These are phyloP conservation scores for Handroanthus guayacan DNA, from an alignment of 257 asterid genomes.

Conservation along the genomic window DNA sequence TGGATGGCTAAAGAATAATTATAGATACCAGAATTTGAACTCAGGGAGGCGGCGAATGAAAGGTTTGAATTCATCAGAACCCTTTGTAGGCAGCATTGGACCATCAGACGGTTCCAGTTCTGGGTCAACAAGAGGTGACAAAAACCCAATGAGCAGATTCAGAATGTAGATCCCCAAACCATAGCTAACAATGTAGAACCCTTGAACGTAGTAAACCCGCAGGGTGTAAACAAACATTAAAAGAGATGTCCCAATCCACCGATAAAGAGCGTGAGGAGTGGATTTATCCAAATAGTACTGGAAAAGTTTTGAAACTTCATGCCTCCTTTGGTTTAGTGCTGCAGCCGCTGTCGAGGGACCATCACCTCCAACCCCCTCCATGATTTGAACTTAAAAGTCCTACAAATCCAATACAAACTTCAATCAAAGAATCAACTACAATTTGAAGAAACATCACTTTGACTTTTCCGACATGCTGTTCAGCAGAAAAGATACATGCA, in stretches of 20 bases:
- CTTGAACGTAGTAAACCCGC: constrained; percentile 75
- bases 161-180: constrained; percentile 93
- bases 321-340: constrained; percentile 76
- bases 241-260: constrained; percentile 83
- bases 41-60: constrained; percentile 98
- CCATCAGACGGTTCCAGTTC: constrained; percentile 81
- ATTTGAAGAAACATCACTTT: background rate
- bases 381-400: constrained; percentile 39
- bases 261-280: constrained; percentile 78
- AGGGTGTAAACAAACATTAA: constrained; percentile 69
- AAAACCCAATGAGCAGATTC: constrained; percentile 89
- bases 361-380: constrained; percentile 65
- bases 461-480: background rate
- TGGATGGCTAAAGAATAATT: background rate
- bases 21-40: constrained; percentile 83
- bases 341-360: constrained; percentile 70
- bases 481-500: background rate
- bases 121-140: constrained; percentile 97
- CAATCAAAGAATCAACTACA: constrained; percentile 14
- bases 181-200: constrained; percentile 86
- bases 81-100: constrained; percentile 88
- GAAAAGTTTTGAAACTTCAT: constrained; percentile 72
- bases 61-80: constrained; percentile 97
- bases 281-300: constrained; percentile 88
- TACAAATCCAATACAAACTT: constrained; percentile 17